A percentile compares a stretch with the other conserved stretches of the same genome.
Conservation (phyloP, 1,139 yeast species). For the Debaryomyces subglobosus region DNA sequence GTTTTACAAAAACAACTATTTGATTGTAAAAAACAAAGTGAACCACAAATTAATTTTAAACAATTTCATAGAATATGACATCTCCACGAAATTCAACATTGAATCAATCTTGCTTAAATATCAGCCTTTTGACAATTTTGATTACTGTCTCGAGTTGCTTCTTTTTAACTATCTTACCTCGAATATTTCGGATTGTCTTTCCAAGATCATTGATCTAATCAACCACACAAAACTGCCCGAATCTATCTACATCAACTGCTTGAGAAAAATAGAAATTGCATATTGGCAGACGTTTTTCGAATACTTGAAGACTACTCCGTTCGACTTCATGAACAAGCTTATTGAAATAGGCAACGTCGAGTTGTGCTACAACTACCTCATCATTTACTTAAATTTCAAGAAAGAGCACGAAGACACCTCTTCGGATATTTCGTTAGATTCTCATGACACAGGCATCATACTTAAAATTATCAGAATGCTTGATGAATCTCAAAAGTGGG, state of each 20-base stretch:
- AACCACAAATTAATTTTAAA: constrained; percentile 40
- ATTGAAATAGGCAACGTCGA: constrained; percentile 39
- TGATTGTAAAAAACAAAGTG: constrained; percentile 27
- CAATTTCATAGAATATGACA: constrained; percentile 43
- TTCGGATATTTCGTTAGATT: constrained; percentile 23
- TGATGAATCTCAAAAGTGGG: constrained; percentile 39
- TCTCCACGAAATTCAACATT: constrained; percentile 25
- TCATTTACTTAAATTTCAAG: constrained; percentile 45
- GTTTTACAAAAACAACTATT: constrained; percentile 21
- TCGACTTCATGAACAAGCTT: constrained; percentile 41
- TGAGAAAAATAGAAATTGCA: constrained; percentile 46
- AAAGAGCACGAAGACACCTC: constrained; percentile 30
- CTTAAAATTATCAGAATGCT: constrained; percentile 39
- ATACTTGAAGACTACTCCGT: constrained; percentile 39
- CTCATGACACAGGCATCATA: constrained; percentile 37
- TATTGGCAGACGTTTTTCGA: constrained; percentile 45
- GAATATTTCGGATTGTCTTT: constrained; percentile 18
- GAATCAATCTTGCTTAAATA: constrained; percentile 29
- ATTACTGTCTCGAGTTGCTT: constrained; percentile 44
- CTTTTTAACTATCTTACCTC: constrained; percentile 38
- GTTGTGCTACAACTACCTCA: constrained; percentile 46
- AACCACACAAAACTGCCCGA: constrained; percentile 32
- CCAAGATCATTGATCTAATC: constrained; percentile 33
- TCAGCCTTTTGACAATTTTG: constrained; percentile 32
- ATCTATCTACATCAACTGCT: constrained; percentile 42